Evolutionary conservation across 1,284 basidiomycete species (phyloP).

Genomic region (Melampsora abietis-canadensis): DNA sequence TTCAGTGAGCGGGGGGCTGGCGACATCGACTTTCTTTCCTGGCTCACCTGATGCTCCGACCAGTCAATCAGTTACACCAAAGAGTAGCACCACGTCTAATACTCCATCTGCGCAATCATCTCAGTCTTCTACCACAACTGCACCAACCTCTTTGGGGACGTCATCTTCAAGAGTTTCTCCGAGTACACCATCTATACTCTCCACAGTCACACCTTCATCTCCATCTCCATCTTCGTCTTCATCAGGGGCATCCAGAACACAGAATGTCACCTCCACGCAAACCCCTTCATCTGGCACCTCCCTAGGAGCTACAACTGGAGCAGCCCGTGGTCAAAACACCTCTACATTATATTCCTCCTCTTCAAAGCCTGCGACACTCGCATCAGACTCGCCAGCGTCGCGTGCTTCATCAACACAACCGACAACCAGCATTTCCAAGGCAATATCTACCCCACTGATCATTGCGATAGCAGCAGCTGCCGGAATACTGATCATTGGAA

Average conservation of each 20-base stretch:
- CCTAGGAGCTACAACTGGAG: too few relatives aligned
- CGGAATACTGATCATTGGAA: slow-evolving; percentile 3
- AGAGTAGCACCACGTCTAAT: background rate
- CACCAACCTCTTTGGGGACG: too few relatives aligned
- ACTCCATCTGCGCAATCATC: background rate
- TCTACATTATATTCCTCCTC: too few relatives aligned
- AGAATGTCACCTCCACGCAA: background rate
- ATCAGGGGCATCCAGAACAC: background rate
- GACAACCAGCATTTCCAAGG: background rate
- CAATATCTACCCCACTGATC: background rate
- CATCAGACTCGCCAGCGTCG: background rate
- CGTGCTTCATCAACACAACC: background rate
- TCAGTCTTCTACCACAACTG: background rate
- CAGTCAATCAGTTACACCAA: background rate
- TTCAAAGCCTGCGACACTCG: background rate
- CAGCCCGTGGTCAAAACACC: too few relatives aligned
- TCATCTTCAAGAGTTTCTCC: background rate
- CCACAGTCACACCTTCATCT: background rate
- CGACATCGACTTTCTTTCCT: background rate
- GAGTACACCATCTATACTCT: too few relatives aligned
- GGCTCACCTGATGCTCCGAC: background rate
- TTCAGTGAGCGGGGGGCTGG: background rate
- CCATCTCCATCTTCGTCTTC: background rate
- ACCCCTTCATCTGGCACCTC: background rate
- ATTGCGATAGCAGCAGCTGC: background rate